Evolutionary conservation across 225 moss, liverwort and hornwort species (phyloP).

Genomic region (Pseudoscleropodium purum): DNA sequence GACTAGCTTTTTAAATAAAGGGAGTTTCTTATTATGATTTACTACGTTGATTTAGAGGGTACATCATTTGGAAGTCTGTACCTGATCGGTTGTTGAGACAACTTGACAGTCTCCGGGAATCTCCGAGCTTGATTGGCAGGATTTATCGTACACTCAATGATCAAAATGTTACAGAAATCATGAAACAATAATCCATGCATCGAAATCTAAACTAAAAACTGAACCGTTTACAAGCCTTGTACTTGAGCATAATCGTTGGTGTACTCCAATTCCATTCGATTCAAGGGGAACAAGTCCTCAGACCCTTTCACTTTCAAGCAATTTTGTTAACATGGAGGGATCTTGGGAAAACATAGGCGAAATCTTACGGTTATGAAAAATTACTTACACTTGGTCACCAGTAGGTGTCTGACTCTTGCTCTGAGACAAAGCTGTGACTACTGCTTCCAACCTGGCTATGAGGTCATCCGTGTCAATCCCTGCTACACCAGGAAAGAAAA

Average conservation of each 20-base stretch:
- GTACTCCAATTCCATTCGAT: not conserved
- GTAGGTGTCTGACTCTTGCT: constrained; percentile 1
- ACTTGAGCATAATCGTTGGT: not conserved
- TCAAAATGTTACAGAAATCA: not conserved
- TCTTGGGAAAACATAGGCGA: not conserved
- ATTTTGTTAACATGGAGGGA: not conserved
- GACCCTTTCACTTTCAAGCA: not conserved
- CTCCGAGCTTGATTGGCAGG: not conserved
- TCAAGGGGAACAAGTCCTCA: not conserved
- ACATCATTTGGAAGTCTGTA: not conserved
- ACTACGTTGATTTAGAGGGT: not conserved
- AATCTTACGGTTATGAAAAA: not conserved
- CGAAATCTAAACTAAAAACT: not conserved
- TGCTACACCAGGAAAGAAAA: not conserved
- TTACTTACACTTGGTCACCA: not conserved
- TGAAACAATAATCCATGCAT: not conserved
- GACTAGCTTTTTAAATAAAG: not conserved
- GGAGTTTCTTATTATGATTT: not conserved
- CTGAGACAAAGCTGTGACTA: constrained; percentile 23
- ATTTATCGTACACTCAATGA: not conserved
- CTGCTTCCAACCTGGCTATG: constrained; percentile 36
- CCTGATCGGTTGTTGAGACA: not conserved
- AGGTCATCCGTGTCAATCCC: constrained; percentile 38
- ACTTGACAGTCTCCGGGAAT: not conserved
- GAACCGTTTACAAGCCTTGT: not conserved